phyloP scores from a whole-genome alignment of 2,329 filamentous ascomycete genomes.

The Stagonosporopsis cucurbitacearum region DNA sequence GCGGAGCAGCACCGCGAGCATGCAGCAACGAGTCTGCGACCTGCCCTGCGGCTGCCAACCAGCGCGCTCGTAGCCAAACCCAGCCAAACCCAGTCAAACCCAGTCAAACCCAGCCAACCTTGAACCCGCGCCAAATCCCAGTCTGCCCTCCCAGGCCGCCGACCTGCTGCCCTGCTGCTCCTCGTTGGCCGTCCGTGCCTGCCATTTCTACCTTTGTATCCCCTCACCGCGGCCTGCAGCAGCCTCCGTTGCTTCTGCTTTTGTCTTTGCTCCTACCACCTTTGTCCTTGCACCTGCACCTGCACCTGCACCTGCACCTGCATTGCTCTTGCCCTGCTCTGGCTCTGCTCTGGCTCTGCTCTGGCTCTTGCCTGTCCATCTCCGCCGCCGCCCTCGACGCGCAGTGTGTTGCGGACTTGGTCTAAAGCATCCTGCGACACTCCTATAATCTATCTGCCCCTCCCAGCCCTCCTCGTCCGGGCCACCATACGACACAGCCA shows the following conservation, averaged over 20 bases:
- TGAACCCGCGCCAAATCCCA: slow-evolving; percentile 17
- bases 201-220: slow-evolving; percentile 15
- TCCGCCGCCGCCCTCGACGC: slow-evolving; percentile 43
- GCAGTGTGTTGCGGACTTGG: slow-evolving; percentile 45
- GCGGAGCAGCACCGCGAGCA: slow-evolving; percentile 13
- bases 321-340: slow-evolving; percentile 4
- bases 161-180: not conserved
- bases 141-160: slow-evolving; percentile 19
- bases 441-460: slow-evolving; percentile 43
- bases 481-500: slow-evolving; percentile 41
- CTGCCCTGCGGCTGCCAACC: slow-evolving; percentile 3
- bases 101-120: too few species aligned
- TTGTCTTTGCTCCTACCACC: too few species aligned
- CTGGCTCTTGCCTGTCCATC: slow-evolving; percentile 24
- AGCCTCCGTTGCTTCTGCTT: not conserved
- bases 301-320: slow-evolving; percentile 15
- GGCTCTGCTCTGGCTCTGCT: not conserved
- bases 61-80: slow-evolving; percentile 5
- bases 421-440: slow-evolving; percentile 43
- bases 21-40: not conserved
- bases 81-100: not conserved
- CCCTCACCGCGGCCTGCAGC: slow-evolving; percentile 14
- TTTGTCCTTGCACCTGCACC: not conserved
- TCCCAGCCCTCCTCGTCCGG: slow-evolving; percentile 21
- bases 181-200: slow-evolving; percentile 15